These are phyloP conservation scores for Pueraria montana DNA, from an alignment of 306 rosid genomes.

Conservation along the genomic window DNA sequence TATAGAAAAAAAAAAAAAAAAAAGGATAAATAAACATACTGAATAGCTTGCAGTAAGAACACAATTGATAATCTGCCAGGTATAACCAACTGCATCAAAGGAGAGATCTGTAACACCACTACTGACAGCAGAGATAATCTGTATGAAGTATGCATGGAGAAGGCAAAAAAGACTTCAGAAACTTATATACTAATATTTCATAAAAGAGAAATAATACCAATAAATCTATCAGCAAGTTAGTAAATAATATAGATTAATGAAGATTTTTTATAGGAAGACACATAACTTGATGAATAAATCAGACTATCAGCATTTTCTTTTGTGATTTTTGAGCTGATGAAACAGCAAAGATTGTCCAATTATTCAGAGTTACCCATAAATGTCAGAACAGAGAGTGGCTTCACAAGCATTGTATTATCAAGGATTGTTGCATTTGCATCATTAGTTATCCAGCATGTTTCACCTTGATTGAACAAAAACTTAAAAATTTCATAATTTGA, in stretches of 20 bases:
- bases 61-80: constrained; percentile 86
- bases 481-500: constrained; percentile 3
- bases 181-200: neutral
- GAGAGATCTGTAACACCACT: constrained; percentile 91
- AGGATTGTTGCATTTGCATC: constrained; percentile 24
- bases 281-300: neutral
- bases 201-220: constrained; percentile 9
- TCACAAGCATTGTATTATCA: neutral
- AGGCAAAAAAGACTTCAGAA: constrained; percentile 37
- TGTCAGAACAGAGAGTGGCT: neutral
- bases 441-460: neutral
- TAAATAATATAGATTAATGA: constrained; percentile 7
- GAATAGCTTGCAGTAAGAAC: constrained; percentile 88
- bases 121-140: constrained; percentile 87
- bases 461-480: neutral
- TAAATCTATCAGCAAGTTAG: constrained; percentile 10
- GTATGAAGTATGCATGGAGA: constrained; percentile 41
- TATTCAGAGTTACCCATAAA: constrained; percentile 13
- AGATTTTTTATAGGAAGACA: neutral
- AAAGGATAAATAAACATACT: constrained; percentile 54
- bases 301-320: constrained; percentile 16
- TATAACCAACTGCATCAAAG: constrained; percentile 76
- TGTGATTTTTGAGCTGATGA: constrained; percentile 5
- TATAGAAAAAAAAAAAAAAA: neutral
- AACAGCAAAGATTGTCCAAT: neutral